These are phyloP conservation scores for Triadica sebifera DNA, from an alignment of 345 rosid genomes.

Conservation along the genomic window DNA sequence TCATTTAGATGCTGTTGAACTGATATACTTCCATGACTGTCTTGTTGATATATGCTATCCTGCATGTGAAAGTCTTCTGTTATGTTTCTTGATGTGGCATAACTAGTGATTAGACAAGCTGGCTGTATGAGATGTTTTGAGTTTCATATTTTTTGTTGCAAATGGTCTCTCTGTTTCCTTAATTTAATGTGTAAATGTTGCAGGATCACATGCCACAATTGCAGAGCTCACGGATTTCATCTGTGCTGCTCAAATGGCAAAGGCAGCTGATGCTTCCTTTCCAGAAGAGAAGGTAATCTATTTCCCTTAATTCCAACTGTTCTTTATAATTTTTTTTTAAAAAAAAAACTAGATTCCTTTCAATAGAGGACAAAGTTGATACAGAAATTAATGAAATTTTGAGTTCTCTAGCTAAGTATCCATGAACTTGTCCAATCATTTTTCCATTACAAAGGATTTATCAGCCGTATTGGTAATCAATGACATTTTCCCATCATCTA, in stretches of 20 bases:
- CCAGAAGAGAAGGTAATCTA: constrained; percentile 55
- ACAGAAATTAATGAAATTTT: background rate
- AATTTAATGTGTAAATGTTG: constrained; percentile 21
- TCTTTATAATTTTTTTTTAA: background rate
- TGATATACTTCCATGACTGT: background rate
- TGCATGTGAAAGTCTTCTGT: background rate
- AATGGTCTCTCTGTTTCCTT: constrained; percentile 17
- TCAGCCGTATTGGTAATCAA: background rate
- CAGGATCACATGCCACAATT: constrained; percentile 59
- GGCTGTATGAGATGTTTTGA: background rate
- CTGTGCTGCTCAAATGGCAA: constrained; percentile 75
- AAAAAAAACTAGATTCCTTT: background rate
- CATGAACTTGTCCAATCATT: background rate
- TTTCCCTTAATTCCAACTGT: background rate
- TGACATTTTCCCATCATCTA: background rate
- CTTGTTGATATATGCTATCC: background rate
- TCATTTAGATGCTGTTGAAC: no score
- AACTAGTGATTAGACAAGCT: background rate
- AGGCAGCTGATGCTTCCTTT: constrained; percentile 49
- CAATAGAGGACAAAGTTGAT: background rate
- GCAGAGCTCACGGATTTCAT: constrained; percentile 72
- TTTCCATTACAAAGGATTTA: background rate
- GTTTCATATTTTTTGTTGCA: background rate
- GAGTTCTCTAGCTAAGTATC: background rate
- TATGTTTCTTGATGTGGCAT: background rate